Evolutionary conservation across 305 asterid species (phyloP).

Genomic region (Rubia tinctorum): DNA sequence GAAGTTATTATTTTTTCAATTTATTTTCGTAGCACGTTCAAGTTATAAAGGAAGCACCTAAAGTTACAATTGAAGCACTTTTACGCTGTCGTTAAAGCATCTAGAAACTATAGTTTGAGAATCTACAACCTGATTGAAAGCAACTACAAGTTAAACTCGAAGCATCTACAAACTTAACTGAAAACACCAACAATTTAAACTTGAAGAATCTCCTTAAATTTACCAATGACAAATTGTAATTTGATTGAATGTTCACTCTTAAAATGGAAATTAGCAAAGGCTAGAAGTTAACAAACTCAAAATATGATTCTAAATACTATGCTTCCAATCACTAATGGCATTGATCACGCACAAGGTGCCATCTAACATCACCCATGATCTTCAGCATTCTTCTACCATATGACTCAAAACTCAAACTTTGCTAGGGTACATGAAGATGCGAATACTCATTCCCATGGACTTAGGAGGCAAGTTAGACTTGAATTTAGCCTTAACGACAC

Average conservation of each 20-base stretch:
- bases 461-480: constrained; percentile 81
- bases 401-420: constrained; percentile 45
- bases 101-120: too few species aligned
- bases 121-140: too few species aligned
- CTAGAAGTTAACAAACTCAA: neutral
- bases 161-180: too few species aligned
- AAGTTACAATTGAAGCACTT: too few species aligned
- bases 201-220: too few species aligned
- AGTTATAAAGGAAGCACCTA: too few species aligned
- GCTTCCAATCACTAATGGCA: constrained; percentile 15
- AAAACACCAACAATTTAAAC: too few species aligned
- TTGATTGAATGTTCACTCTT: neutral
- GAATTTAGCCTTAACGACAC: constrained; percentile 78
- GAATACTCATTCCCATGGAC: constrained; percentile 76
- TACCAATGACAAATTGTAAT: neutral
- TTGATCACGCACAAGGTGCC: neutral
- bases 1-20: too few species aligned
- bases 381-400: constrained; percentile 11
- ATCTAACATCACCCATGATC: constrained; percentile 3
- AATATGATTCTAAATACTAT: constrained; percentile 10
- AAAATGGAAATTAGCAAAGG: neutral
- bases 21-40: too few species aligned
- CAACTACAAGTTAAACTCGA: too few species aligned
- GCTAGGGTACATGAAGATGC: constrained; percentile 90
- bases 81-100: too few species aligned